These are phyloP conservation scores for Fremontodendron californicum DNA, from an alignment of 345 rosid species.

Conservation along the genomic window DNA sequence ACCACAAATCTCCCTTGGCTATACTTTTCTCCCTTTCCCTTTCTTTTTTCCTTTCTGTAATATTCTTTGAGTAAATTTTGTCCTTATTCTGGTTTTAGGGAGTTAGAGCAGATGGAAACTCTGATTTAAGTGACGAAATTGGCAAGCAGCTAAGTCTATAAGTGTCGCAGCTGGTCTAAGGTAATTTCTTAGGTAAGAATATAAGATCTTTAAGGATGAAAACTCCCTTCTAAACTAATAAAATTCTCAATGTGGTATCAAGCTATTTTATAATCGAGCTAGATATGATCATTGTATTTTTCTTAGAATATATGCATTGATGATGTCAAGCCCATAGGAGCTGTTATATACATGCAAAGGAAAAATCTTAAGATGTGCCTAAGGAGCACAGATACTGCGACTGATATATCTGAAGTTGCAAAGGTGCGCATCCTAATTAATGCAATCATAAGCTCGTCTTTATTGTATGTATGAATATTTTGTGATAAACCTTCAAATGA, in stretches of 20 bases:
- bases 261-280: background rate
- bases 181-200: slow-evolving; percentile 37
- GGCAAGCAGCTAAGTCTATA: slow-evolving; percentile 72
- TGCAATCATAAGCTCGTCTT: background rate
- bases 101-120: slow-evolving; percentile 66
- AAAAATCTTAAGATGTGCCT: slow-evolving; percentile 75
- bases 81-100: slow-evolving; percentile 37
- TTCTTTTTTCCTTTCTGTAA: background rate
- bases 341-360: slow-evolving; percentile 62
- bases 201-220: background rate
- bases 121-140: slow-evolving; percentile 57
- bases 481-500: background rate
- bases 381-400: slow-evolving; percentile 56
- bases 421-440: slow-evolving; percentile 41
- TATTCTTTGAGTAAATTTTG: background rate
- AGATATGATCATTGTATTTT: background rate
- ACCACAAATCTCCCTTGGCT: background rate
- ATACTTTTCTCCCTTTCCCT: background rate
- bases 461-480: background rate
- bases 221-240: background rate
- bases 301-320: background rate
- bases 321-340: slow-evolving; percentile 70
- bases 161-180: slow-evolving; percentile 76
- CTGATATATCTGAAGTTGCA: slow-evolving; percentile 76
- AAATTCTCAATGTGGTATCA: background rate